Evolutionary conservation across 441 rosid genomes (phyloP), one percentile per base, ranked within the genome.

Genomic region (Erodium texanum): DNA sequence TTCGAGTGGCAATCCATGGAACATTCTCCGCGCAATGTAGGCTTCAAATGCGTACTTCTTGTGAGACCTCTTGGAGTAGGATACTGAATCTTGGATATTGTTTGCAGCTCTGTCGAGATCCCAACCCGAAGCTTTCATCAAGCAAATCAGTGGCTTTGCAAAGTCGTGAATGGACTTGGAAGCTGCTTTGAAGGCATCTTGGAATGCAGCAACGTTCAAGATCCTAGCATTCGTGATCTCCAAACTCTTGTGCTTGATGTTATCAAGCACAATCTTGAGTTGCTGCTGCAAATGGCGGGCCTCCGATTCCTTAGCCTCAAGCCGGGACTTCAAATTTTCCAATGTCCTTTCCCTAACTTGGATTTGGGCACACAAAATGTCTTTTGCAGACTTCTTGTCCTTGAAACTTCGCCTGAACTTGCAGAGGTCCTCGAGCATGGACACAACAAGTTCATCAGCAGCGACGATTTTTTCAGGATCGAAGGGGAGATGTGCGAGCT

Each of bases 31-130:
- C 18, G 82, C 85, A 74, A 91, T 82, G 73, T 76, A 90, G 24
- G 93, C 85, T 74, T 87, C 93, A 32, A 87, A 90, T 9, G 87
- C 85, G 70, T 71, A 87, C 82, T 89, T 87, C 81, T 90, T 90
- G 77, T 83, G 83, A 15, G 85, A 80, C 54, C 78, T 81, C 62
- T 71, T 83, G 12, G 77, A 73, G 64, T 79, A 90, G 45, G 23
- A 66, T 66, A 83, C 89, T 3, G 78, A 77, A 19, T 66, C 80
- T 36, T 83, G 87, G 20, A 88, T 78, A 0, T 89, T 71, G 24
- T 82, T 73, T 1, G 80, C 93, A 23, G 86, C 91, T 24, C 34
- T 70, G 54, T 83, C 87, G 34, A 90, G 59, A 70, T 86, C 82
- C 92, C 92, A 90, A 4, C 78, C 83, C 0, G 88, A 82, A 77